A percentile compares a stretch with the other conserved stretches of the same genome.
These are phyloP conservation scores for Elaeis guineensis DNA, from an alignment of 176 grass and related monocot genomes.

Conservation along the genomic window DNA sequence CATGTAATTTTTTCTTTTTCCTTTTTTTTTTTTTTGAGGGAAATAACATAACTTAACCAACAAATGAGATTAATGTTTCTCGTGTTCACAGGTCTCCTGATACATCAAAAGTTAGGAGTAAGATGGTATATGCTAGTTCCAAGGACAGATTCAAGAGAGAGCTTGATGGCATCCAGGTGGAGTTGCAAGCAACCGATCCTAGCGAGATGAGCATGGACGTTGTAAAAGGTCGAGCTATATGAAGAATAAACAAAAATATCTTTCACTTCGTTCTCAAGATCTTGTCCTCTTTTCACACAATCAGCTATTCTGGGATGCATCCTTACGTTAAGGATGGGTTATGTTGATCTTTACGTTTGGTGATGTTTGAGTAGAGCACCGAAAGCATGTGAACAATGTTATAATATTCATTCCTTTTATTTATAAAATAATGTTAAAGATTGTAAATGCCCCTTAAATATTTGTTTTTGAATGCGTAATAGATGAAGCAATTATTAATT, in stretches of 20 bases:
- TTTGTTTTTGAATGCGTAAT: too few species aligned
- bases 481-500: too few species aligned
- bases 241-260: not conserved
- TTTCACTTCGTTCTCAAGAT: too few species aligned
- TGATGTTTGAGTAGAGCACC: too few species aligned
- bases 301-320: too few species aligned
- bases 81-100: slow-evolving; percentile 52
- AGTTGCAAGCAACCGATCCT: slow-evolving; percentile 83
- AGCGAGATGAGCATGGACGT: slow-evolving; percentile 91
- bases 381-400: not conserved
- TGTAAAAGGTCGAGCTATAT: slow-evolving; percentile 65
- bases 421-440: not conserved
- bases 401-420: not conserved
- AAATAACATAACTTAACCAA: too few species aligned
- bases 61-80: too few species aligned
- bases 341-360: too few species aligned
- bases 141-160: slow-evolving; percentile 96
- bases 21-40: too few species aligned
- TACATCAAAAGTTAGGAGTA: slow-evolving; percentile 55
- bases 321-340: too few species aligned
- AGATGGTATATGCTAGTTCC: slow-evolving; percentile 94
- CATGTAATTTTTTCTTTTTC: too few species aligned
- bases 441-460: not conserved
- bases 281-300: too few species aligned
- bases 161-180: slow-evolving; percentile 86